Conservation (phyloP, 805 yeast species). For the Spencermartinsiella europaea region DNA sequence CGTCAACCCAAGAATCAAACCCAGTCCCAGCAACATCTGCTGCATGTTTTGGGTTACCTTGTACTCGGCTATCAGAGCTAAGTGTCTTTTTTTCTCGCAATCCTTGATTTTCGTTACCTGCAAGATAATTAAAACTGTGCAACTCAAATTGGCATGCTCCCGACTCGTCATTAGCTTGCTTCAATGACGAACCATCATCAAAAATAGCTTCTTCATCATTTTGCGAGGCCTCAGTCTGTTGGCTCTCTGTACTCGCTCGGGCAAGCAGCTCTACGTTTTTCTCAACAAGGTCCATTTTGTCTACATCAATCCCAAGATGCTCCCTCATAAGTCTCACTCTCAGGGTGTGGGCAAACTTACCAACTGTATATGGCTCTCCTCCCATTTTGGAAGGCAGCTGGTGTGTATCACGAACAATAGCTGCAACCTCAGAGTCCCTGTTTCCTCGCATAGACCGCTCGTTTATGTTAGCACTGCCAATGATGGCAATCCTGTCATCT, state of each 20-base stretch:
- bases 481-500: conserved; percentile 88
- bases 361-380: conserved; percentile 75
- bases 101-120: conserved; percentile 83
- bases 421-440: conserved; percentile 93
- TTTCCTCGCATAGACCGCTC: conserved; percentile 94
- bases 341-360: conserved; percentile 81
- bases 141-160: conserved; percentile 19
- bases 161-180: not conserved
- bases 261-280: conserved; percentile 46
- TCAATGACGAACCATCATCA: not conserved
- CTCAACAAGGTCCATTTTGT: conserved; percentile 74
- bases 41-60: conserved; percentile 57
- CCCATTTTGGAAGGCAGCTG: conserved; percentile 59
- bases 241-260: not conserved
- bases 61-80: conserved; percentile 77
- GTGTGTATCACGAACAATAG: conserved; percentile 77
- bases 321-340: conserved; percentile 94
- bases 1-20: conserved; percentile 51
- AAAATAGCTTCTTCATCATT: conserved; percentile 5
- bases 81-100: conserved; percentile 75
- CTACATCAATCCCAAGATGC: conserved; percentile 92
- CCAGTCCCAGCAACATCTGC: conserved; percentile 78
- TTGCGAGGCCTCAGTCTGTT: too few species aligned
- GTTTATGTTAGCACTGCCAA: conserved; percentile 96
- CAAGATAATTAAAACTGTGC: conserved; percentile 72